Conservation (phyloP, 2,329 filamentous ascomycete genomes). For the Diaporthe sp. region DNA sequence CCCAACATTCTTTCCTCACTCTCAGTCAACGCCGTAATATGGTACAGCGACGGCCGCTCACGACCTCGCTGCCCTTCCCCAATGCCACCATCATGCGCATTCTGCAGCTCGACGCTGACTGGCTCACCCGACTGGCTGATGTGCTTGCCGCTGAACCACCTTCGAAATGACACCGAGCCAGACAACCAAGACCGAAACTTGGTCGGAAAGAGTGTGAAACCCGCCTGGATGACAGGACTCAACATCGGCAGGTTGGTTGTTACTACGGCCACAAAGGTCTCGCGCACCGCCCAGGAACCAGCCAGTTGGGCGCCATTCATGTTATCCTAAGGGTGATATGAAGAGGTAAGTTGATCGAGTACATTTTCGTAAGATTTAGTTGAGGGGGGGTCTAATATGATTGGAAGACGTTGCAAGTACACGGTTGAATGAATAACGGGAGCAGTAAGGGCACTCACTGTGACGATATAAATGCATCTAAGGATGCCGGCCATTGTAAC, state of each 20-base stretch:
- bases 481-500: slow-evolving; percentile 65
- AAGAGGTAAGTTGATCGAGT: slow-evolving; percentile 3
- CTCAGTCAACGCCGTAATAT: neutral
- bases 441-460: slow-evolving; percentile 35
- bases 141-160: neutral
- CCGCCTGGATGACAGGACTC: neutral
- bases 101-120: neutral
- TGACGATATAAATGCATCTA: slow-evolving; percentile 62
- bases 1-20: slow-evolving; percentile 12
- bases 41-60: slow-evolving; percentile 5
- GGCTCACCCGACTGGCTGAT: neutral
- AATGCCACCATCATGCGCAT: neutral
- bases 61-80: neutral
- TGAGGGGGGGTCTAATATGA: neutral
- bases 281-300: slow-evolving; percentile 50
- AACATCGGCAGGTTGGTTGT: slow-evolving; percentile 25
- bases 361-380: neutral
- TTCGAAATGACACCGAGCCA: neutral
- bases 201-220: neutral
- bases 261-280: slow-evolving; percentile 27
- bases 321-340: slow-evolving; percentile 42
- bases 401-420: neutral
- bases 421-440: neutral
- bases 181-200: neutral
- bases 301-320: slow-evolving; percentile 49